Base-by-base conservation (phyloP, 192 early-diverging fungal genomes). In the Chytriomyces sp. region DNA sequence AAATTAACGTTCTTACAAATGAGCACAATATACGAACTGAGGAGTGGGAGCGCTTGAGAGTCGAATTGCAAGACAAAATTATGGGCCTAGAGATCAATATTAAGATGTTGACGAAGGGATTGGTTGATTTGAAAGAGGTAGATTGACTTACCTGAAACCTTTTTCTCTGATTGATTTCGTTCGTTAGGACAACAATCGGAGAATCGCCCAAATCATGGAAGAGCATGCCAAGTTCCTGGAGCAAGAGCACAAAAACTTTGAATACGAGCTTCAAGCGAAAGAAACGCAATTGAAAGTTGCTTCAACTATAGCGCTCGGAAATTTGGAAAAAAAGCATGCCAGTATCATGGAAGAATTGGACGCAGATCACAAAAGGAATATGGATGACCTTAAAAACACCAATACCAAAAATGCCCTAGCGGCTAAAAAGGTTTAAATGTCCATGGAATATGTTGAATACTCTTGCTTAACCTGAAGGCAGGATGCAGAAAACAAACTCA, bases 271-370 rank as follows among this genome's bases (percentile, higher is more conserved):
- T 7, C 55, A 58, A 7, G 73, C 80, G 19, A 72, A 76, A 14
- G 82, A 85, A 53, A 85, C 75, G 17, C 83, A 86, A 57, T 60
- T 82, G 2, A 83, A 81, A 58, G 80, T 80, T 10, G 70, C 75
- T 4, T 32, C 70, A 5, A 76, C 82, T 2, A 68, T 86, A 19
- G 72, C 75, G 8, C 41, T 84, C 22, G 53, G 70, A 10, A 71
- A 77, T 26, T 28, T 83, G 28, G 78, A 86, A 58, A 78, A 83
- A 34, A 55, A 77, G 37, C 55, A 75, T 32, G 53, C 38, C 2
- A 38, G 10, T 30, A 62, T 76, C 22, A 59, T 77, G 32, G 68
- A 69, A 37, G 83, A 82, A 61, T 26, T 77, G 12, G 77, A 80
- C 10, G 60, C 39, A 4, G 38, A 37, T 4, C 78, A 85, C 38